phyloP scores from a whole-genome alignment of 441 rosid species.

The Dalechampia spathulata region DNA sequence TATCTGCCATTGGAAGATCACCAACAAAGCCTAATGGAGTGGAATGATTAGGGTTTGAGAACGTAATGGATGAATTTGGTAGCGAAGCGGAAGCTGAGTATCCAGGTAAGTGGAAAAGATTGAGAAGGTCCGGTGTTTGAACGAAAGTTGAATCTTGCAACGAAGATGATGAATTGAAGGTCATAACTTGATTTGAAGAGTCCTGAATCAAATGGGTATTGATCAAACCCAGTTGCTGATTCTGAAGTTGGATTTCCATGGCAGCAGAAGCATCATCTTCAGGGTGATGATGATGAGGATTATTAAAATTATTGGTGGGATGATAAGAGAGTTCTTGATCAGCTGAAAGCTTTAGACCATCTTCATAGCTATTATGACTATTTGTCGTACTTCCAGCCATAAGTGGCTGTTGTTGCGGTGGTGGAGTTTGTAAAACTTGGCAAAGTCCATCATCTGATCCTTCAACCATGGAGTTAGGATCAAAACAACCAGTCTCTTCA shows the following conservation, averaged over 20 bases:
- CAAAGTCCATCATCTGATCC: slow-evolving; percentile 22
- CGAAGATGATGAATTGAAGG: slow-evolving; percentile 6
- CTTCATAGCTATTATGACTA: slow-evolving; percentile 23
- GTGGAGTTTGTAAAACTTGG: slow-evolving; percentile 10
- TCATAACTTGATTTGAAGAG: slow-evolving; percentile 2
- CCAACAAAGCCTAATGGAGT: slow-evolving; percentile 14
- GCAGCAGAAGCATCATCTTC: slow-evolving; percentile 14
- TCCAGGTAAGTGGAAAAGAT: slow-evolving; percentile 52
- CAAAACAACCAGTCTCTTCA: slow-evolving; percentile 38
- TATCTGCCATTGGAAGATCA: slow-evolving; percentile 19
- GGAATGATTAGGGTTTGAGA: slow-evolving; percentile 23
- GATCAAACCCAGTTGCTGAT: slow-evolving; percentile 20
- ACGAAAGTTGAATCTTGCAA: slow-evolving; percentile 17
- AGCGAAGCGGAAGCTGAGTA: slow-evolving; percentile 27
- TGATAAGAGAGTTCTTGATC: slow-evolving; percentile 34
- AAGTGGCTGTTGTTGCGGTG: slow-evolving; percentile 1
- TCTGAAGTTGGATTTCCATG: slow-evolving; percentile 32
- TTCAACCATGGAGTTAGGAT: slow-evolving; percentile 29
- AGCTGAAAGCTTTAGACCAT: slow-evolving; percentile 27
- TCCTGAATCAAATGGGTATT: slow-evolving; percentile 36
- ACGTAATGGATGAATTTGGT: slow-evolving; percentile 39
- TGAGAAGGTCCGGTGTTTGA: slow-evolving; percentile 58
- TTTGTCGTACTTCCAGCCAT: slow-evolving; percentile 22
- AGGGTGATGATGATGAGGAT: slow-evolving; percentile 5
- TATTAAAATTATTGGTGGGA: slow-evolving; percentile 22